Base-by-base conservation (phyloP, 2,329 filamentous ascomycete genomes). In the Talaromyces sp. region DNA sequence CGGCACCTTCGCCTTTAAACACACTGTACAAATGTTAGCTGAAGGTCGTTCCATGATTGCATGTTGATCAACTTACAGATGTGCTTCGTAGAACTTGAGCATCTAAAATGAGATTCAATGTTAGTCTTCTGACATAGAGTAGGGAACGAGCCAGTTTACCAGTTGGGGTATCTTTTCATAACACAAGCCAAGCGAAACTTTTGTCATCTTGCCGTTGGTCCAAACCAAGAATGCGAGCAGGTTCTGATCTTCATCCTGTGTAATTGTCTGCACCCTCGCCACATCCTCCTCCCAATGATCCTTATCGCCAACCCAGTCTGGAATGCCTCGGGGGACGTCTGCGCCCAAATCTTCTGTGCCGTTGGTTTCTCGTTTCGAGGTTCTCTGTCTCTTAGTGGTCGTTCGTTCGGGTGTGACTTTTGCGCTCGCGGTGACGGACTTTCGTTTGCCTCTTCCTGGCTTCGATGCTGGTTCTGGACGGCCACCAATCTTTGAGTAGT, bases 21-120 rank as follows among this genome's bases (percentile, higher is more conserved):
- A 63, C 61, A 57, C 61, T 63, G n/a, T 3, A 15, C 8, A 22
- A 19, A 43, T 37, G 35, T 62, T 33, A 62, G 61, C 17, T 9
- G 17, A n/a, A 45, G 5, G n/a, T 35, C n/a, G 10, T 50, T 31
- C 49, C 17, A 13, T 56, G 33, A 62, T 3, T 62, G 22, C 17
- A 25, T 10, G 3, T 41, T 31, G 8, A n/a, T 56, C 39, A 37
- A 72, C 78, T 75, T 74, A 82, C 79, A 83, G 71, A 70, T 83
- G 80, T 45, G 73, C 70, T 70, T 83, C 81, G 66, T 83, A 83
- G 62, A 83, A 83, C 65, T 77, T 72, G 11, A 83, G 76, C 80
- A 83, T 82, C 75, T 81, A 62, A 10, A 17, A 52, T 15, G 17
- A 10, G 9, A 50, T 15, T 64, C 74, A 61, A 73, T 64, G 62